Base-by-base conservation (phyloP, 495 filamentous ascomycete genomes). In the Stereocaulon alpinum region DNA sequence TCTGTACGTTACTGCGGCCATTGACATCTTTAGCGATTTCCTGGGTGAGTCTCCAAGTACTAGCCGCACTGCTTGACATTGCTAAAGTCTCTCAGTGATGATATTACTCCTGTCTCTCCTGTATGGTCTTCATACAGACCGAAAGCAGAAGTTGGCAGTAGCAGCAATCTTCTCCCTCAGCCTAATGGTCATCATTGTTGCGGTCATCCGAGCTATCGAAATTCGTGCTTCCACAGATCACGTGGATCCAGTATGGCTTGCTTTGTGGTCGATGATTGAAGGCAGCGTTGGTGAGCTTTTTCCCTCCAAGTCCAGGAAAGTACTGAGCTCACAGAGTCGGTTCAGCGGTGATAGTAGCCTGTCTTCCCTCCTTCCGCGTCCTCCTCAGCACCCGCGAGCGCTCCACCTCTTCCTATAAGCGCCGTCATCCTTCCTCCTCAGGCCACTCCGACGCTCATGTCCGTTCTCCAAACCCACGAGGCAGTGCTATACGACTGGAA, bases 151-250 rank as follows among this genome's bases (percentile, higher is more conserved):
- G 63, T 15, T 73, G 15, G 77, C 73, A 18, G 69, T 81, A 41
- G 72, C 72, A 12, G 71, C 68, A 18, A 65, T 80, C 14, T 81
- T 81, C 63, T 72, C 73, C 48, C 67, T 79, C 12, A 71, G 76
- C 53, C 72, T 79, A 53, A 64, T 80, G 60, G 79, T 78, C 68
- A 78, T 81, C 42, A 57, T 72, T 17, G 74, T 81, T 45, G 71
- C 78, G 40, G 71, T 75, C 61, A 73, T 80, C 59, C 75, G 78
- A 15, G 76, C 73, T 20, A 64, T 74, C 12, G 61, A 72, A 20
- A 64, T 72, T 9, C 67, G 70, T 14, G 44, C 62, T 40, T 49
- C 62, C 1, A 48, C 50, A 18, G 22, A 42, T 4, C 58, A 64
- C 47, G 62, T 52, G 42, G 58, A 64, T 61, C 58, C 62, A 20